phyloP scores from a whole-genome alignment of 2,329 filamentous ascomycete species.

The Microdochium nivale region DNA sequence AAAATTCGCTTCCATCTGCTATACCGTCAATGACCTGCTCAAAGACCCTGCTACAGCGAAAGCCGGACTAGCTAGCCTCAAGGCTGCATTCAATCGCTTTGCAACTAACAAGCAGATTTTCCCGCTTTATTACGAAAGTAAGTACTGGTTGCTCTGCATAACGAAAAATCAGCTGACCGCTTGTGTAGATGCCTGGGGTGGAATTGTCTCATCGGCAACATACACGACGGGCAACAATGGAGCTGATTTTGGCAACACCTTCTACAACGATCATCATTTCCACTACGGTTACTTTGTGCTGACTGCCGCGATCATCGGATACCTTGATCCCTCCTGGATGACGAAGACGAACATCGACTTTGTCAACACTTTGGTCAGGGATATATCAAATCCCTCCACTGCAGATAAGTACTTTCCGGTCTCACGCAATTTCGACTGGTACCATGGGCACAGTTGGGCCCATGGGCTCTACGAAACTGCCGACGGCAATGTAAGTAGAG shows the following conservation, averaged over 20 bases:
- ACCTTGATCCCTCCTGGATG: conserved; percentile 70
- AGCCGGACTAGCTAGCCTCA: conserved; percentile 51
- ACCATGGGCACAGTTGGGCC: conserved; percentile 89
- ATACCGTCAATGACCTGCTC: conserved; percentile 55
- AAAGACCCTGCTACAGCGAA: conserved; percentile 48
- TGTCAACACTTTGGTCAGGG: conserved; percentile 77
- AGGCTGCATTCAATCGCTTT: conserved; percentile 59
- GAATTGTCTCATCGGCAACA: conserved; percentile 67
- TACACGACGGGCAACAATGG: conserved; percentile 62
- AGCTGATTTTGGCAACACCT: conserved; percentile 83
- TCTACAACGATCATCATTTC: conserved; percentile 70
- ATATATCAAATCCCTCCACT: conserved; percentile 66
- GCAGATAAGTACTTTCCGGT: conserved; percentile 72
- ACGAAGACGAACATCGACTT: conserved; percentile 59
- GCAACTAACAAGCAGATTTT: conserved; percentile 58
- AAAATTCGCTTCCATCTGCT: conserved; percentile 65
- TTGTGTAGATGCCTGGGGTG: conserved; percentile 59
- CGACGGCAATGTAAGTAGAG: conserved; percentile 55
- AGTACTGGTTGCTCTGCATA: conserved; percentile 13
- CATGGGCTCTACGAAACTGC: conserved; percentile 63
- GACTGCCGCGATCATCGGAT: conserved; percentile 72
- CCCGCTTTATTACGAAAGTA: conserved; percentile 56
- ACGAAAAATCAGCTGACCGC: conserved; percentile 7
- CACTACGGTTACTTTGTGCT: conserved; percentile 89
- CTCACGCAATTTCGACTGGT: conserved; percentile 86